Evolutionary conservation across 2,329 filamentous ascomycete genomes (phyloP).

Genomic region (Blastomyces silverae): DNA sequence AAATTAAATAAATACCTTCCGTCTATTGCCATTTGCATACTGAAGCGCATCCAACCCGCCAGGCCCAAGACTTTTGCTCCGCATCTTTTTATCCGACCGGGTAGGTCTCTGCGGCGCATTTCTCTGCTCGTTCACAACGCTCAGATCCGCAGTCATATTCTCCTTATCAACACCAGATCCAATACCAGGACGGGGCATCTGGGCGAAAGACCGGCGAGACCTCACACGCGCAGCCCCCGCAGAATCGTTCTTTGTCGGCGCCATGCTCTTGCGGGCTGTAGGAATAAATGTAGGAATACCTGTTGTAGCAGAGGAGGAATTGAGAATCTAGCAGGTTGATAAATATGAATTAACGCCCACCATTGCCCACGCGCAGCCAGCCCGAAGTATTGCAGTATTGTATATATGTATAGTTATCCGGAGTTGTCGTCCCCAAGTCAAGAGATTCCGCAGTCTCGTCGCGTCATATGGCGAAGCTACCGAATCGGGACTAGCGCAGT

Average conservation of each 20-base stretch:
- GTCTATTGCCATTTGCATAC: constrained; percentile 62
- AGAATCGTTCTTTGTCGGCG: constrained; percentile 31
- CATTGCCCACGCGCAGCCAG: neutral
- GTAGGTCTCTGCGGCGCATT: constrained; percentile 27
- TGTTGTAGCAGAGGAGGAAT: neutral
- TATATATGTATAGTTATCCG: neutral
- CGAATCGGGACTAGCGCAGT: constrained; percentile 31
- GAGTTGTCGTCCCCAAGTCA: neutral
- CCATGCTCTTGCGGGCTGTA: constrained; percentile 24
- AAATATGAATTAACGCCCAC: neutral
- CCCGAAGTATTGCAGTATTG: neutral
- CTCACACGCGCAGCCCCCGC: constrained; percentile 32
- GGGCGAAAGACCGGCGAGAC: constrained; percentile 65
- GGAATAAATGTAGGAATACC: neutral
- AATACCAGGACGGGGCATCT: constrained; percentile 49
- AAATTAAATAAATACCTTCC: constrained; percentile 55
- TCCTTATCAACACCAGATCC: constrained; percentile 59
- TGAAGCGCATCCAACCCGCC: constrained; percentile 80
- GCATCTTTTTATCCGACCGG: constrained; percentile 56
- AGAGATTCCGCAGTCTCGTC: constrained; percentile 12
- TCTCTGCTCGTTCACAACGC: constrained; percentile 35
- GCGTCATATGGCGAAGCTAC: constrained; percentile 28
- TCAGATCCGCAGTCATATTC: constrained; percentile 65
- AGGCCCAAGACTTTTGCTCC: constrained; percentile 93
- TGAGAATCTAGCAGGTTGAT: neutral